Evolutionary conservation across 805 yeast species (phyloP), one percentile per base, ranked within the genome.

Genomic region (Yamadazyma kitorensis): DNA sequence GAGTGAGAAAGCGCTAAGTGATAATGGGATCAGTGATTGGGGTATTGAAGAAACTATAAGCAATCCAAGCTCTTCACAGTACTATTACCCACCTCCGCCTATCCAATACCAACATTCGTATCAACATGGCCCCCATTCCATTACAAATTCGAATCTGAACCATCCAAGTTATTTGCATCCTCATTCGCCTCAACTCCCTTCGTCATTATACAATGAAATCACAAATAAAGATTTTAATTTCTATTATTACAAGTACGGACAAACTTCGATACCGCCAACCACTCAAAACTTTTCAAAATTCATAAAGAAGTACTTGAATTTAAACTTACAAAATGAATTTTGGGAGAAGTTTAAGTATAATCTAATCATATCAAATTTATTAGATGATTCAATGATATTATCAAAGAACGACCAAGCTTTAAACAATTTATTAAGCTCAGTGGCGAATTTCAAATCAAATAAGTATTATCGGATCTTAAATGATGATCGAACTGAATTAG

Each of bases 311-410:
- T 64, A 66, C 49, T 45, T 66, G 6, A 34, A 35, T 6, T 21
- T 41, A 4, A 27, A 27, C 6, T 12, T 31, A 9, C n/a, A 20
- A 2, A 20, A 14, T 5, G 50, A 51, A 36, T 59, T 64, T 29
- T 56, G 64, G 61, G 73, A 68, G 36, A 55, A 55, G 37, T 64
- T 67, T 55, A 67, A 65, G 46, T 68, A 67, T 43, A 57, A 51
- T 40, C 41, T 68, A 19, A 50, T 68, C 3, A 48, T 62, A 4
- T 63, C 70, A 4, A 60, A 61, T 34, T 47, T 68, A 10, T 41
- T 68, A 25, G 71, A 68, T 36, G 68, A 64, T 34, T 45, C 68
- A 3, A 57, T 67, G 59, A 57, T 62, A 16, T 45, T 66, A n/a
- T 64, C 71, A 13, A 67, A 67, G 34, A 65, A 63, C 33, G 70